phyloP scores from a whole-genome alignment of 108 stramenopile genomes.

The Discostella stelligeroides region DNA sequence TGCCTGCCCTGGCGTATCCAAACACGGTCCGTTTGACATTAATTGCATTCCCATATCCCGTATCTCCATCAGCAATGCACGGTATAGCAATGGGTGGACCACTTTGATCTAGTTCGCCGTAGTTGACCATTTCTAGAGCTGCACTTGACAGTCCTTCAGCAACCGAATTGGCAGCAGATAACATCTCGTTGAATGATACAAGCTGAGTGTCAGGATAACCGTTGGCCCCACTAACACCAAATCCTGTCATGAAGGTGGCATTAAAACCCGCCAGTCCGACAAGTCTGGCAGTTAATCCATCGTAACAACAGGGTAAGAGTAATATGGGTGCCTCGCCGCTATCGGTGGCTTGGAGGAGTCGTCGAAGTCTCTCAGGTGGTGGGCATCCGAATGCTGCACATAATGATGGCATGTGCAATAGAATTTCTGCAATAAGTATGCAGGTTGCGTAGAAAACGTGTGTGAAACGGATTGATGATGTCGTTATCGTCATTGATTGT shows the following conservation, averaged over 20 bases:
- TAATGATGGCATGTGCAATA: constrained; percentile 3
- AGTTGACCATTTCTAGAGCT: constrained; percentile 61
- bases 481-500: background rate
- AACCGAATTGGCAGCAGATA: constrained; percentile 68
- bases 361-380: constrained; percentile 53
- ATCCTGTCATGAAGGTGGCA: constrained; percentile 98
- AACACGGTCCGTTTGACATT: constrained; percentile 91
- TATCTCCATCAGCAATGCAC: constrained; percentile 97
- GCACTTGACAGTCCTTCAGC: constrained; percentile 83
- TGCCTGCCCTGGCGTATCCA: constrained; percentile 88
- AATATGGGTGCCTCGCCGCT: constrained; percentile 62
- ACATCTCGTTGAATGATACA: constrained; percentile 89
- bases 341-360: constrained; percentile 35
- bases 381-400: constrained; percentile 40
- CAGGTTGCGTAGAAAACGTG: background rate
- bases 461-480: background rate
- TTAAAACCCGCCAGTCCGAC: constrained; percentile 88
- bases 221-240: constrained; percentile 88
- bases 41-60: constrained; percentile 95
- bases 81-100: constrained; percentile 63
- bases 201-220: constrained; percentile 95
- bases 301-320: constrained; percentile 93
- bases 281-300: constrained; percentile 93
- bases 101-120: constrained; percentile 22
- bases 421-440: constrained; percentile 7